Conservation (phyloP, 306 rosid genomes). For the Aeschynomene evenia region DNA sequence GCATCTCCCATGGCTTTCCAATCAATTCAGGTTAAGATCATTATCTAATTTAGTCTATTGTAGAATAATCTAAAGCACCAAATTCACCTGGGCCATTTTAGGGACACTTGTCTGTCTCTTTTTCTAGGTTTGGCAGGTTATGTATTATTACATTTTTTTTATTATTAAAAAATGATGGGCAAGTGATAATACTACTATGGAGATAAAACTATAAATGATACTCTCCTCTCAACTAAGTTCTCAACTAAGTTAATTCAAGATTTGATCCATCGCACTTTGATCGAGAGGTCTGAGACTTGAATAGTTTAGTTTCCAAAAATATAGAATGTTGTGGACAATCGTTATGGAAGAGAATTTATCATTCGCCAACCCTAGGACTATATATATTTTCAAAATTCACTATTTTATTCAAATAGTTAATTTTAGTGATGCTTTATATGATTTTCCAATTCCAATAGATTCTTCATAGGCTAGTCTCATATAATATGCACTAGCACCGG, state of each 20-base stretch:
- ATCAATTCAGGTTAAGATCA: slow-evolving; percentile 79
- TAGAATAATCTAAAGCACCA: slow-evolving; percentile 61
- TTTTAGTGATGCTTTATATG: not conserved
- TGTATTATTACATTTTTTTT: not conserved
- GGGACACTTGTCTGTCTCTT: slow-evolving; percentile 19
- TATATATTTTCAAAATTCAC: too few species aligned
- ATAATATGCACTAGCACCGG: not conserved
- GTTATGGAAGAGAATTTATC: not conserved
- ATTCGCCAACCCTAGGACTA: too few species aligned
- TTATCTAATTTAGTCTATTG: slow-evolving; percentile 47
- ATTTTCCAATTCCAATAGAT: not conserved
- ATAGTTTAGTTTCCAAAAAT: too few species aligned
- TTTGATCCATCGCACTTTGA: too few species aligned
- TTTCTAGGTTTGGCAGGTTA: slow-evolving; percentile 8
- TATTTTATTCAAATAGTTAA: not conserved
- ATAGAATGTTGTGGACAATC: not conserved
- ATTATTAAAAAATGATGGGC: too few species aligned
- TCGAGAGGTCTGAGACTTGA: too few species aligned
- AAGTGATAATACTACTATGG: too few species aligned
- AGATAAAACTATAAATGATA: too few species aligned
- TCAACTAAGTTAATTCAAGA: too few species aligned
- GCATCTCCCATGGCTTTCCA: slow-evolving; percentile 57
- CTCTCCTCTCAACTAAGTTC: too few species aligned
- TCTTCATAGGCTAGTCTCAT: not conserved
- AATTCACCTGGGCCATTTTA: not conserved